Percentiles rank a stretch among this genome's conserved stretches.
These are phyloP conservation scores for Calonectria honghensis DNA, from an alignment of 2,329 filamentous ascomycete genomes.

Conservation along the genomic window DNA sequence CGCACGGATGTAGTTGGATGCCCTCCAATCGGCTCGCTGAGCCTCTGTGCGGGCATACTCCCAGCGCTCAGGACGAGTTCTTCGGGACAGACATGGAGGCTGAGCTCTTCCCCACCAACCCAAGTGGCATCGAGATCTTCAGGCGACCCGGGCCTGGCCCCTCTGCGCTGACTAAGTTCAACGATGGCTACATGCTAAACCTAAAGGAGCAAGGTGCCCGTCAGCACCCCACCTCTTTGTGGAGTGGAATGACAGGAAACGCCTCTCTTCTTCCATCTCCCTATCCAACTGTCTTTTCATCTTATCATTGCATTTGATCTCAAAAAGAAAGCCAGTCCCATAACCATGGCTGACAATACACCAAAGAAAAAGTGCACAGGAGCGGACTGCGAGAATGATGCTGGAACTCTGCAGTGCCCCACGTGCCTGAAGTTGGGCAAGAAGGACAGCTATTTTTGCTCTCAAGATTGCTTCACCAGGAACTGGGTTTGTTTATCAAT, in stretches of 20 bases:
- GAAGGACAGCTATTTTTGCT: conserved; percentile 96
- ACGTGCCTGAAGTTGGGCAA: conserved; percentile 93
- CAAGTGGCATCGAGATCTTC: not conserved
- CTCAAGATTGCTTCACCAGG: conserved; percentile 98
- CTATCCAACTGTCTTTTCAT: not conserved
- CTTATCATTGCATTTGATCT: not conserved
- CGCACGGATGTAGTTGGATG: no score
- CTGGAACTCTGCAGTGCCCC: conserved; percentile 91
- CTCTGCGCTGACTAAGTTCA: not conserved
- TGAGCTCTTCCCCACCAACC: no score
- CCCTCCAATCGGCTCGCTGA: no score
- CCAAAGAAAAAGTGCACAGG: conserved; percentile 85
- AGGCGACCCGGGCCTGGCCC: not conserved
- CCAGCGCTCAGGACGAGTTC: no score
- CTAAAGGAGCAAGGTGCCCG: not conserved
- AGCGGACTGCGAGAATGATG: conserved; percentile 89
- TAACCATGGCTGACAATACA: conserved; percentile 41
- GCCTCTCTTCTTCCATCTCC: not conserved
- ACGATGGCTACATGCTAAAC: not conserved
- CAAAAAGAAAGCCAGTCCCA: not conserved
- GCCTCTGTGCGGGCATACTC: no score
- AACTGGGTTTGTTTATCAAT: conserved; percentile 85
- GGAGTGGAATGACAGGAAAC: not conserved
- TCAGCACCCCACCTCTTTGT: not conserved
- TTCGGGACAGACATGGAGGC: no score